Evolutionary conservation across 2,329 filamentous ascomycete genomes (phyloP).

Genomic region (Blastomyces gilchristii): DNA sequence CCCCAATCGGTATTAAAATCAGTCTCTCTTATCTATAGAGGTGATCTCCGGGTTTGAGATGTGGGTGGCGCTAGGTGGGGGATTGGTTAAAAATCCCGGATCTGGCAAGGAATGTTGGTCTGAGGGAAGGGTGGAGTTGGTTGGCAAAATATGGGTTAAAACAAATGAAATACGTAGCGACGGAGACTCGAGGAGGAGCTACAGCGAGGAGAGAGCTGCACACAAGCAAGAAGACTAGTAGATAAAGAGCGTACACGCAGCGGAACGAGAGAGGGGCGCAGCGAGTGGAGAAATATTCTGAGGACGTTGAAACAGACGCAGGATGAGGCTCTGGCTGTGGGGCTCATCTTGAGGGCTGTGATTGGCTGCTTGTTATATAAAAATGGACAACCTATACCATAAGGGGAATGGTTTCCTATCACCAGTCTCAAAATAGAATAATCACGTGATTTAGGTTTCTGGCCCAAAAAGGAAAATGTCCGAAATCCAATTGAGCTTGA

Average conservation of each 20-base stretch:
- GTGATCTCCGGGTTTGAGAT: neutral
- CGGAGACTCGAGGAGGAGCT: neutral
- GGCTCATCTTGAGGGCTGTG: neutral
- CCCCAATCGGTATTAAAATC: neutral
- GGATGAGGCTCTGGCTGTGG: neutral
- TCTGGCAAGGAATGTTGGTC: neutral
- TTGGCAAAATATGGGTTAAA: neutral
- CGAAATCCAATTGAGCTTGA: neutral
- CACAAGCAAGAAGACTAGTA: neutral
- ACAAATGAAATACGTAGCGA: neutral
- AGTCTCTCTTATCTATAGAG: neutral
- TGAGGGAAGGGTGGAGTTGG: neutral
- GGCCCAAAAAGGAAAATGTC: neutral
- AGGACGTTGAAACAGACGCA: neutral
- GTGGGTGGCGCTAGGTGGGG: neutral
- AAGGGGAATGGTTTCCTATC: neutral
- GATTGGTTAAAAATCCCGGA: no score
- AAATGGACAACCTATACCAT: neutral
- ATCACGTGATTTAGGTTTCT: neutral
- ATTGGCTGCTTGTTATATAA: neutral
- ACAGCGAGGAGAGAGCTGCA: neutral
- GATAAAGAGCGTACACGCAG: neutral
- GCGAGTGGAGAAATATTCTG: neutral
- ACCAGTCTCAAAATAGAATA: neutral
- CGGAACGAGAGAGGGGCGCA: neutral